phyloP scores from a whole-genome alignment of 179 eudicot species.

The Pouteria campechiana region DNA sequence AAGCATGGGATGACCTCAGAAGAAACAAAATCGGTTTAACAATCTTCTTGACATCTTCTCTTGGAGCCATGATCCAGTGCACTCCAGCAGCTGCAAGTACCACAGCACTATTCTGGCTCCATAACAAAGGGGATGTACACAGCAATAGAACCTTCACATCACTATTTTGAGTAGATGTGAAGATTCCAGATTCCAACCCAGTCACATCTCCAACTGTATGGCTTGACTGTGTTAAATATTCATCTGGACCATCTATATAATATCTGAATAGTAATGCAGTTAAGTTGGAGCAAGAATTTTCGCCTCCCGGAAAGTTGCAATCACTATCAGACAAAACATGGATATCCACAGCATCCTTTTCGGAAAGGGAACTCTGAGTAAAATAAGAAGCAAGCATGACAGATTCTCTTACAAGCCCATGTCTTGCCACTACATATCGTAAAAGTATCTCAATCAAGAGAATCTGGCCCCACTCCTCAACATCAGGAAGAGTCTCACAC shows the following conservation, averaged over 20 bases:
- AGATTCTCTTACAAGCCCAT: slow-evolving; percentile 91
- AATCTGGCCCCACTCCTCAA: slow-evolving; percentile 99
- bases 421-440: slow-evolving; percentile 79
- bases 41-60: slow-evolving; percentile 52
- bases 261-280: slow-evolving; percentile 50
- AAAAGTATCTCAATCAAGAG: slow-evolving; percentile 69
- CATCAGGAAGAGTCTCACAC: slow-evolving; percentile 87
- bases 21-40: slow-evolving; percentile 86
- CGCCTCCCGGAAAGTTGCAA: slow-evolving; percentile 14
- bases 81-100: slow-evolving; percentile 97
- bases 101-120: slow-evolving; percentile 98
- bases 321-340: too few relatives aligned
- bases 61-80: slow-evolving; percentile 98
- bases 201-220: slow-evolving; percentile 11
- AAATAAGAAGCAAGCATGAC: slow-evolving; percentile 40
- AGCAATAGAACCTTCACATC: slow-evolving; percentile 78
- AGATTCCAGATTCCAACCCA: slow-evolving; percentile 28
- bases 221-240: slow-evolving; percentile 58
- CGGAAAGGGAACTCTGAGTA: slow-evolving; percentile 13
- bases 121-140: slow-evolving; percentile 83
- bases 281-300: slow-evolving; percentile 25
- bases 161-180: slow-evolving; percentile 65
- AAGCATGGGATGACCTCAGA: slow-evolving; percentile 74
- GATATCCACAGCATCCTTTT: slow-evolving; percentile 27
- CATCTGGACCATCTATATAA: slow-evolving; percentile 89